phyloP scores from a whole-genome alignment of 176 grass and related monocot genomes.

The Avena sativa region DNA sequence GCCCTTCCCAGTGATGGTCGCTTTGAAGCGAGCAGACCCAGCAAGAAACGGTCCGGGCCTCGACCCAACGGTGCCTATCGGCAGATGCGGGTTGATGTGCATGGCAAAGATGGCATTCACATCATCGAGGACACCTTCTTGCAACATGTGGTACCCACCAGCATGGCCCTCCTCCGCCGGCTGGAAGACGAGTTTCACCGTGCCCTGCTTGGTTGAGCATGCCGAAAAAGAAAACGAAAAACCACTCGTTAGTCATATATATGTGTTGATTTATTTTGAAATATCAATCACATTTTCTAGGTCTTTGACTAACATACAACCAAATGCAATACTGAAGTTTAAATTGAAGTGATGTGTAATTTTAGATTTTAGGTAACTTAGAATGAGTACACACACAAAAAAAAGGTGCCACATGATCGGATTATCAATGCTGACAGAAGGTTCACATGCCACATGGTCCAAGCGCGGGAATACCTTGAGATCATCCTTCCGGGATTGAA shows the following conservation, averaged over 20 bases:
- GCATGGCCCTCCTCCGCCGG: constrained; percentile 6
- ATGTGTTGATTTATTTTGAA: no score
- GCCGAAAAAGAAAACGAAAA: neutral
- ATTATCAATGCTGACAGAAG: no score
- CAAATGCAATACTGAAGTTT: no score
- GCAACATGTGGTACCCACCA: constrained; percentile 11
- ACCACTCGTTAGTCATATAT: neutral
- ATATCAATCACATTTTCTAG: no score
- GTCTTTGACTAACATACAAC: no score
- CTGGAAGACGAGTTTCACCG: constrained; percentile 14
- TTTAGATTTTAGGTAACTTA: no score
- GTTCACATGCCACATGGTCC: no score
- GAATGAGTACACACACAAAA: no score
- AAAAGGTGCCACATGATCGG: no score
- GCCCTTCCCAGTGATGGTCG: neutral
- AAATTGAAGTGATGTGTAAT: no score
- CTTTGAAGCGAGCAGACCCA: constrained; percentile 1
- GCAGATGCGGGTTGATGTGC: neutral
- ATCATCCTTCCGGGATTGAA: constrained; percentile 49
- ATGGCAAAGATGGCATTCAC: neutral
- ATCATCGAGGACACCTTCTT: neutral
- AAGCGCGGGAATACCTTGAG: constrained; percentile 49
- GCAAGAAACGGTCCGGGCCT: neutral
- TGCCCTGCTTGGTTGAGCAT: neutral
- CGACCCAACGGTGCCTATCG: neutral